Base-by-base conservation (phyloP, 495 filamentous ascomycete species). In the Melanomma pulvis-pyrius region DNA sequence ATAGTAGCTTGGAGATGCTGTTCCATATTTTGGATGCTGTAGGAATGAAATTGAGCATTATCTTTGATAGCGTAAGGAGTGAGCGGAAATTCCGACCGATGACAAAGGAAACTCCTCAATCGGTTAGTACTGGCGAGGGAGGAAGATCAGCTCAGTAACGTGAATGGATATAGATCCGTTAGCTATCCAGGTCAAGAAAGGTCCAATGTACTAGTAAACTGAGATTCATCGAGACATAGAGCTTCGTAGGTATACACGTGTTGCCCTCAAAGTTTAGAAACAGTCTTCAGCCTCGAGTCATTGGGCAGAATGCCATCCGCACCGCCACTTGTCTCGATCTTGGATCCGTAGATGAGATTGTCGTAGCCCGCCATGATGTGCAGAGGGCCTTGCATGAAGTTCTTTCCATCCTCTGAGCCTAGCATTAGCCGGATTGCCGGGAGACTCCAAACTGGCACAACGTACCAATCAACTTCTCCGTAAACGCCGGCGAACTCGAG, bases 1-100 rank as follows among this genome's bases (percentile, higher is more conserved):
- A 78, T 44, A 72, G 72, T 11, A 77, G 78, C n/a, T 52, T 83
- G 32, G 79, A 80, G 28, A 71, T 80, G 51, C 58, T 82, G 48
- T 78, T 75, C 0, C 74, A 82, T 55, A 80, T 84, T 67, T 80
- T 79, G 7, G 78, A 80, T 11, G 80, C 79, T 0, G 83, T 83
- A 0, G 79, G 79, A 24, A 74, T 78, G 41, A 67, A 75, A 46
- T 30, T 81, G 17, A 79, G 76, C 4, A 77, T 84, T 6, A 53
- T 82, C 17, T 81, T 82, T 53, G 83, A 86, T 67, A 78, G 74
- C 11, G 83, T 82, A 2, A 73, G 84, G 15, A 73, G 82, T n/a
- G 17, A 77, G 49, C 50, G 28, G 61, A 29, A 2, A 55, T 61
- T 34, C 46, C 39, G 29, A 63, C 49, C n/a, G 61, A n/a, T 36